Evolutionary conservation across 306 rosid genomes (phyloP), one percentile per base, ranked within the genome.

Genomic region (Glycine soja): DNA sequence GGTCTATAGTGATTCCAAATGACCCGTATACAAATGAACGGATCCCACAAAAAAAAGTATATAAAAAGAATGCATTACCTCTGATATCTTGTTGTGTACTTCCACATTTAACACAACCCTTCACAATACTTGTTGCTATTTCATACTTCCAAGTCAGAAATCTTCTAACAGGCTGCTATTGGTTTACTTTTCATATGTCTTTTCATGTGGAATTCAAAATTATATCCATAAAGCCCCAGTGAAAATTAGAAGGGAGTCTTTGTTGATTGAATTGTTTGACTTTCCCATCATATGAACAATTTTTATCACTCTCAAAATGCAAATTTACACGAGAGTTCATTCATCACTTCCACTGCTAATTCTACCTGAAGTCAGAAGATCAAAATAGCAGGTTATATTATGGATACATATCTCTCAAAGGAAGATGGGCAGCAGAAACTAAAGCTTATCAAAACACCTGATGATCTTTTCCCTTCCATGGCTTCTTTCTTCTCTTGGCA

Each of bases 401-500:
- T 53, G 80, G 77, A 53, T 42, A 67, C 3, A 6, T 72, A 46
- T 24, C 74, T 51, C 68, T 62, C 58, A 59, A 24, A 71, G 40
- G 58, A 51, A 54, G 77, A 83, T 13, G 63, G 68, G 68, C 52
- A 66, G 67, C 47, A 66, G 75, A 32, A 76, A 74, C 50, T 42
- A 81, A 63, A 11, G 9, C 43, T 38, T 18, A 46, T 78, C 69
- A 56, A 81, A 88, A 89, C 74, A 86, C 98, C 98, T 47, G 87
- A 71, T 15, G 80, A 76, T 92, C 89, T 88, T 85, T 92, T 93
- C 82, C 98, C 99, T 88, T 96, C 99, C 99, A 96, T 96, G 81
- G 99, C 99, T 83, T 92, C 99, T 89, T 91, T 93, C 89, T 96
- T 96, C 88, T 86, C 99, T 80, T 93, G 98, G 84, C 99, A 96